Evolutionary conservation across 2,329 filamentous ascomycete genomes (phyloP).

Genomic region (Alternaria novae-zelandiae): DNA sequence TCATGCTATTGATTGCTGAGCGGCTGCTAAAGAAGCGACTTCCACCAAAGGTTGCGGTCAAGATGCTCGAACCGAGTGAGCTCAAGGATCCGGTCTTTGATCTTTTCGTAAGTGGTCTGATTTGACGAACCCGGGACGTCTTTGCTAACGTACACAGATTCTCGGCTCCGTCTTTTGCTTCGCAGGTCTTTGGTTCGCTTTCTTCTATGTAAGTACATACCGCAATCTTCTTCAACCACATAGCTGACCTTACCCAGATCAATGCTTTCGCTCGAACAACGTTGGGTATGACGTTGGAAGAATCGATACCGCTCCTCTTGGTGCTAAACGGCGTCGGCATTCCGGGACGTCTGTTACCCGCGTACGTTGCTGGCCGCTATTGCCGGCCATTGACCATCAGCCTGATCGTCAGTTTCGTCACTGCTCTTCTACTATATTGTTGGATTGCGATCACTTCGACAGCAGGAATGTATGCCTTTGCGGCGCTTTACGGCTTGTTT

Average conservation of each 20-base stretch:
- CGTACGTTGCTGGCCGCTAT: conserved; percentile 51
- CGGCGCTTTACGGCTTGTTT: conserved; percentile 57
- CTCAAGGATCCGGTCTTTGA: conserved; percentile 26
- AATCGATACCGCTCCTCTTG: conserved; percentile 53
- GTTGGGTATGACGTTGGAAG: conserved; percentile 50
- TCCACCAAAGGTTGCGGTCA: conserved; percentile 21
- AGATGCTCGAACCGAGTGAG: conserved; percentile 20
- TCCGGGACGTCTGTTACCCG: conserved; percentile 58
- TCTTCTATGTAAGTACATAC: conserved; percentile 43
- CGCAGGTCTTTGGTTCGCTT: conserved; percentile 47
- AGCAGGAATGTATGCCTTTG: conserved; percentile 52
- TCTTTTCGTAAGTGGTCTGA: conserved; percentile 17
- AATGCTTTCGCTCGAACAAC: conserved; percentile 58
- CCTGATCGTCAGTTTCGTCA: conserved; percentile 44
- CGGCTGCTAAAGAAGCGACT: conserved; percentile 24
- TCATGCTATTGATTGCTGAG: conserved; percentile 55
- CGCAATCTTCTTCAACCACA: not conserved
- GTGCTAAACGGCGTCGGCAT: conserved; percentile 55
- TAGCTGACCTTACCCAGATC: conserved; percentile 4
- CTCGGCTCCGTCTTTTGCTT: conserved; percentile 37
- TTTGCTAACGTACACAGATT: conserved; percentile 40
- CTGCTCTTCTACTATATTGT: conserved; percentile 52
- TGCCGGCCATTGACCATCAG: conserved; percentile 54
- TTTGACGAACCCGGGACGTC: conserved; percentile 28
- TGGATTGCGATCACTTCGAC: conserved; percentile 51